phyloP scores from a whole-genome alignment of 352 stramenopile species.

The Phytopythium kandeliae region DNA sequence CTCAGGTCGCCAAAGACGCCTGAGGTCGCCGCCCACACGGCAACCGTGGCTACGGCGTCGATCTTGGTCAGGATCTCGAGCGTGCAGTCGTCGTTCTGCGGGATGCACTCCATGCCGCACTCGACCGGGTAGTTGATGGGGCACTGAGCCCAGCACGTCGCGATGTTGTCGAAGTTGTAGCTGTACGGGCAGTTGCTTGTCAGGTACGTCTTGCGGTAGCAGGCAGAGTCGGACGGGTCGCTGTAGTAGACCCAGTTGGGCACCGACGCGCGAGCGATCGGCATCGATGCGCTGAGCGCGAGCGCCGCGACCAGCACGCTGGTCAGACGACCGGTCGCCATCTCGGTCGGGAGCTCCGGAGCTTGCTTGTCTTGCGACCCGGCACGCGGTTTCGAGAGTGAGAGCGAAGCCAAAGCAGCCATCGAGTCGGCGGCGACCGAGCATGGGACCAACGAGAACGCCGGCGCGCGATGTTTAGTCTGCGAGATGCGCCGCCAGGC shows the following conservation, averaged over 20 bases:
- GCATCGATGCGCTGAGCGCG: not conserved
- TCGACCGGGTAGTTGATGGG: slow-evolving; percentile 68
- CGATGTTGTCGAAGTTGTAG: slow-evolving; percentile 43
- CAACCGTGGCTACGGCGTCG: slow-evolving; percentile 34
- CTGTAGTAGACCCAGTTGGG: slow-evolving; percentile 28
- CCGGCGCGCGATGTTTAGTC: not conserved
- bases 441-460: too few relatives aligned
- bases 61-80: slow-evolving; percentile 47
- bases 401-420: not conserved
- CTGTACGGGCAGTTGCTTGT: slow-evolving; percentile 26
- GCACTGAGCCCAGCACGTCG: slow-evolving; percentile 62
- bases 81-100: slow-evolving; percentile 58
- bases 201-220: slow-evolving; percentile 48
- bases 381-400: not conserved
- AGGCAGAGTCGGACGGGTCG: slow-evolving; percentile 23
- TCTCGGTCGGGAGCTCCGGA: not conserved
- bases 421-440: not conserved
- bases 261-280: slow-evolving; percentile 2
- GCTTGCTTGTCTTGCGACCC: not conserved
- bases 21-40: slow-evolving; percentile 40
- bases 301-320: not conserved
- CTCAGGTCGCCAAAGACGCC: slow-evolving; percentile 50
- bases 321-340: not conserved
- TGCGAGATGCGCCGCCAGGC: too few relatives aligned
- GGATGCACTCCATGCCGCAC: slow-evolving; percentile 64